Conservation (phyloP, 495 filamentous ascomycete species). For the Penicillium bialowiezense region DNA sequence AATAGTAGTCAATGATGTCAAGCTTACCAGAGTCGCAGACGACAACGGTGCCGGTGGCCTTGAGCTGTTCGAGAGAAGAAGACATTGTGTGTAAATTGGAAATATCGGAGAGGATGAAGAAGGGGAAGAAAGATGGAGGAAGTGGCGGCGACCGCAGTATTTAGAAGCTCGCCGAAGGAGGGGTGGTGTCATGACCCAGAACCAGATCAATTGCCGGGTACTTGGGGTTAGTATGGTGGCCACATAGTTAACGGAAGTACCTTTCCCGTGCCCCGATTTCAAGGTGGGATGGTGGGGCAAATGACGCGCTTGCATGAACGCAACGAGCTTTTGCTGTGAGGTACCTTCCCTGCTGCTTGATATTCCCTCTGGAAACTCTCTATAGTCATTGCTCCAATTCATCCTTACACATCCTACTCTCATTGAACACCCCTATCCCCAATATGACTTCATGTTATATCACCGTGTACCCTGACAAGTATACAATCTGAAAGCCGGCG, state of each 20-base stretch:
- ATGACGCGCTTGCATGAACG: constrained; percentile 35
- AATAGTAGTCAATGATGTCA: background rate
- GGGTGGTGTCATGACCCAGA: constrained; percentile 19
- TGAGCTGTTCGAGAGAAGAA: constrained; percentile 91
- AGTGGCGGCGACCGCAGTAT: constrained; percentile 30
- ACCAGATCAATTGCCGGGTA: constrained; percentile 16
- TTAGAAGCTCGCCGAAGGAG: constrained; percentile 15
- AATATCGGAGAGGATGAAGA: constrained; percentile 11
- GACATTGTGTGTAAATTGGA: constrained; percentile 56
- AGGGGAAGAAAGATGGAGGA: constrained; percentile 18
- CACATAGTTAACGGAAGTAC: constrained; percentile 18
- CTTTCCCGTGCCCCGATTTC: background rate
- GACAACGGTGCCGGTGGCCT: constrained; percentile 91
- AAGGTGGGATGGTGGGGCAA: constrained; percentile 35
- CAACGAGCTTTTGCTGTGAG: background rate
- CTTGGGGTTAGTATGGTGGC: background rate
- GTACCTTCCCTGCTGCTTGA: no score
- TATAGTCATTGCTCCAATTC: no score
- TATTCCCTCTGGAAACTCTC: no score
- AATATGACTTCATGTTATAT: background rate
- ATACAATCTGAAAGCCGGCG: constrained; percentile 20
- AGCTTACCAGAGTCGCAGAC: constrained; percentile 93
- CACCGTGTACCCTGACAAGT: background rate
- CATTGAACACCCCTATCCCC: background rate
- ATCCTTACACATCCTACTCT: no score